Conservation (phyloP, 2,329 filamentous ascomycete genomes). For the Arthrobotrys sphaeroides region DNA sequence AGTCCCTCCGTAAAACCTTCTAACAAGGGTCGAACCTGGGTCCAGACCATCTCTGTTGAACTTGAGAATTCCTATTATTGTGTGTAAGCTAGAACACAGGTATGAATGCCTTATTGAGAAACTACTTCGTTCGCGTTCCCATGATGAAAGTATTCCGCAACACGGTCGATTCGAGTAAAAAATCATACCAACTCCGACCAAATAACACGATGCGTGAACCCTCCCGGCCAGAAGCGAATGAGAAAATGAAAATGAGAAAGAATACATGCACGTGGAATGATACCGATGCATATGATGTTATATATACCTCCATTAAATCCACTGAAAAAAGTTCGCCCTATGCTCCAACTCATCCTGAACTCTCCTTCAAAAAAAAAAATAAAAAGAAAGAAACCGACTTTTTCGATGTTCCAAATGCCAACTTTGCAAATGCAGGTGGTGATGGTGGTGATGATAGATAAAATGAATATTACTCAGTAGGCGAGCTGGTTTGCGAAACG, state of each 20-base stretch:
- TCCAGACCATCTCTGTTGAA: too few species aligned
- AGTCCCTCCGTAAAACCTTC: too few species aligned
- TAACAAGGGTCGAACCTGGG: too few species aligned
- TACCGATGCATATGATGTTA: background rate
- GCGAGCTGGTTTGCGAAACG: slow-evolving; percentile 14
- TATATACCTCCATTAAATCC: slow-evolving; percentile 2
- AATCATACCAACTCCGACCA: slow-evolving; percentile 13
- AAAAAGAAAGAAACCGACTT: too few species aligned
- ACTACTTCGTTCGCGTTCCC: background rate
- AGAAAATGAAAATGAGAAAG: background rate
- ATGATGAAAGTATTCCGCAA: background rate
- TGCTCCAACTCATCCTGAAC: background rate
- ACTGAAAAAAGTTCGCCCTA: background rate
- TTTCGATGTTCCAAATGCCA: background rate
- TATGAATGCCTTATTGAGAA: too few species aligned
- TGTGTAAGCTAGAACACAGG: too few species aligned
- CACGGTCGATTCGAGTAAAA: background rate
- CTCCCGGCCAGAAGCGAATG: background rate
- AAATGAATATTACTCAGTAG: background rate
- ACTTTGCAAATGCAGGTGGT: background rate
- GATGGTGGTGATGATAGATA: background rate
- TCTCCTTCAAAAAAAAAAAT: too few species aligned
- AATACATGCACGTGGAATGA: background rate
- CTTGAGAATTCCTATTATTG: too few species aligned
- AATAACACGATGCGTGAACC: background rate